Conservation (phyloP, 208 protist species). For the Trypanosoma theileri region DNA sequence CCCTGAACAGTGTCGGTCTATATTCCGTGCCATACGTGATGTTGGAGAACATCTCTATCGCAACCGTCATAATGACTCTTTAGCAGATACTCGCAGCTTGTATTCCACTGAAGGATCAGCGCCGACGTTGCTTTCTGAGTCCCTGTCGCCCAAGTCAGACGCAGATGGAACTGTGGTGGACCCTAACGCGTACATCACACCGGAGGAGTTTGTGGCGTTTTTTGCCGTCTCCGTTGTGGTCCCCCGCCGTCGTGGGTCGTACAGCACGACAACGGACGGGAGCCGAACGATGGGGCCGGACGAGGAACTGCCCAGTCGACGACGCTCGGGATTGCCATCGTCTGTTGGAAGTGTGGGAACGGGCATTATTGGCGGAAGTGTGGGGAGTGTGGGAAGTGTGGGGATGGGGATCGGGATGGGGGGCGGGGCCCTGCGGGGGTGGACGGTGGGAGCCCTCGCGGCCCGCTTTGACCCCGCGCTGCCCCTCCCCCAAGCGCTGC, state of each 20-base stretch:
- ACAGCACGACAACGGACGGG: neutral
- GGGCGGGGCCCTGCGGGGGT: too few species aligned
- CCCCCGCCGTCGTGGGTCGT: neutral
- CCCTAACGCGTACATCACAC: conserved; percentile 28
- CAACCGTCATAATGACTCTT: neutral
- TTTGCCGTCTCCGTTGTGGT: conserved; percentile 32
- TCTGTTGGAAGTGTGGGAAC: too few species aligned
- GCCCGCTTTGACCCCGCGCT: too few species aligned
- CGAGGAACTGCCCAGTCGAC: too few species aligned
- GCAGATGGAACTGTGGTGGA: conserved; percentile 10
- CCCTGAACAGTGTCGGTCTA: conserved; percentile 25
- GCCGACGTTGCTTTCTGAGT: neutral
- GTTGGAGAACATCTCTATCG: neutral
- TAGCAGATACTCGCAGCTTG: neutral
- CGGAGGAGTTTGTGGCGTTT: conserved; percentile 53
- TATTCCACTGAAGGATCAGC: neutral
- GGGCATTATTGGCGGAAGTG: too few species aligned
- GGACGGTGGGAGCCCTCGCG: too few species aligned
- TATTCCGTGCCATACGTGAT: conserved; percentile 14
- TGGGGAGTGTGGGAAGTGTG: too few species aligned
- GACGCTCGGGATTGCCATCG: too few species aligned
- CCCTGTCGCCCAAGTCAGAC: neutral
- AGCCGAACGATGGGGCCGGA: too few species aligned
- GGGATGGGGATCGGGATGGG: too few species aligned
- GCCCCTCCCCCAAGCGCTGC: too few species aligned